Evolutionary conservation across 2,329 filamentous ascomycete species (phyloP).

Genomic region (Aureobasidium sp.): DNA sequence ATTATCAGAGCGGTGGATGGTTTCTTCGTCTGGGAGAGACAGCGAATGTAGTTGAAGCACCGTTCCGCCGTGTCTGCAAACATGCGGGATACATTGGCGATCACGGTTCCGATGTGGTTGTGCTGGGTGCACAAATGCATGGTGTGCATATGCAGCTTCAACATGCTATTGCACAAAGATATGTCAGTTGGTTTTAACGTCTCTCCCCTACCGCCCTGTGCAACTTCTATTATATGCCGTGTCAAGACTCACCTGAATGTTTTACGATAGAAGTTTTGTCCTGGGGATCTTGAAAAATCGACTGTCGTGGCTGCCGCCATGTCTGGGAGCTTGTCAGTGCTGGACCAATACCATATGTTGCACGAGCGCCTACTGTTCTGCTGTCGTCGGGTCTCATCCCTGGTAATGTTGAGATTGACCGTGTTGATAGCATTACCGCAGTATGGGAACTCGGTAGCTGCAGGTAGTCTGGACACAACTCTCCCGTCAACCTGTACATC

Average conservation of each 20-base stretch:
- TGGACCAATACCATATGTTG: not conserved
- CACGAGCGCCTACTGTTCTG: slow-evolving; percentile 42
- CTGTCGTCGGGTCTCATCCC: slow-evolving; percentile 53
- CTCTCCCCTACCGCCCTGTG: slow-evolving; percentile 43
- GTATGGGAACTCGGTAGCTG: slow-evolving; percentile 64
- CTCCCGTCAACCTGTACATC: slow-evolving; percentile 55
- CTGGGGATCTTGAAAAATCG: slow-evolving; percentile 64
- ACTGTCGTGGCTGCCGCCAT: slow-evolving; percentile 71
- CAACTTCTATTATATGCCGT: slow-evolving; percentile 47
- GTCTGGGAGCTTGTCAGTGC: slow-evolving; percentile 27
- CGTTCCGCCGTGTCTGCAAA: slow-evolving; percentile 76
- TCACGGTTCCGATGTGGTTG: slow-evolving; percentile 63
- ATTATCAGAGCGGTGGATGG: slow-evolving; percentile 56
- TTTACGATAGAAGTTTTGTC: slow-evolving; percentile 74
- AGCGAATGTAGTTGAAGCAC: slow-evolving; percentile 54
- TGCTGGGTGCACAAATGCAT: slow-evolving; percentile 78
- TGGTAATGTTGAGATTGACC: slow-evolving; percentile 64
- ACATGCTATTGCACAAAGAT: slow-evolving; percentile 39
- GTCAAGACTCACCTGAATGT: slow-evolving; percentile 48
- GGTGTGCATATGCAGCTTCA: slow-evolving; percentile 77
- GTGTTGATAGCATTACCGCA: slow-evolving; percentile 77
- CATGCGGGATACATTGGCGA: slow-evolving; percentile 66
- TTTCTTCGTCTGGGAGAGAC: slow-evolving; percentile 50
- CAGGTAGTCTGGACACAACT: slow-evolving; percentile 37
- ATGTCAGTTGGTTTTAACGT: slow-evolving; percentile 16